Evolutionary conservation across 805 yeast species (phyloP), one percentile per base, ranked within the genome.

Genomic region (Saturnispora silvae): DNA sequence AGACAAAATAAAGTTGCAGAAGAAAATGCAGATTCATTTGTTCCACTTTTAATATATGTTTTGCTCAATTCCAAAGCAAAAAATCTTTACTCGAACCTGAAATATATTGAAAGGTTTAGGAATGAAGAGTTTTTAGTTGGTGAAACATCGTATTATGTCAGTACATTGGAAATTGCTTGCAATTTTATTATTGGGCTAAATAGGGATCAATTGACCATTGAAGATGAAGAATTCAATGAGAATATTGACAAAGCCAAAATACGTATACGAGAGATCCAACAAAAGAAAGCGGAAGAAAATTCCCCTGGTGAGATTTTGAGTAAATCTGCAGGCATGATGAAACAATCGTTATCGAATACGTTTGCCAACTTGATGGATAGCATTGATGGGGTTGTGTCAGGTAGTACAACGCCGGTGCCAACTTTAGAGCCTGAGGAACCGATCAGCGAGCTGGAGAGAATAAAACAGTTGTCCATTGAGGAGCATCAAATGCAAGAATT

Each of bases 11-110:
- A 53, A 38, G n/a, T n/a, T n/a, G 57, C 54, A 36, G 41, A 44
- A 33, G 89, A 82, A 47, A 87, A 86, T 47, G 99, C 99, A 0
- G 99, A 92, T 59, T 75, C 82, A 27, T 92, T 92, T 57, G 70
- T 92, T n/a, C 98, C 99, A 0, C 55, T 89, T 29, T 62, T 92
- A 36, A 85, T 92, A 19, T 79, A 77, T 47, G 81, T 89, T 9
- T 70, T 87, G 2, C 56, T 89, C 32, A 77, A 76, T 47, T 75
- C 89, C 2, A 72, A 73, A 39, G 75, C 85, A 1, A 61, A 61
- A 28, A 60, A 75, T 46, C 58, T 92, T n/a, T 68, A 74, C 13
- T 82, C 95, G 8, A 89, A 89, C 52, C 59, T 87, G 42, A 74
- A 72, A 42, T 92, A 85, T 56, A 84, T 92, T 45, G 95, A 86